A percentile compares a stretch with the other conserved stretches of the same genome.
phyloP scores from a whole-genome alignment of 176 grass and related monocot species.

The Puya raimondii region DNA sequence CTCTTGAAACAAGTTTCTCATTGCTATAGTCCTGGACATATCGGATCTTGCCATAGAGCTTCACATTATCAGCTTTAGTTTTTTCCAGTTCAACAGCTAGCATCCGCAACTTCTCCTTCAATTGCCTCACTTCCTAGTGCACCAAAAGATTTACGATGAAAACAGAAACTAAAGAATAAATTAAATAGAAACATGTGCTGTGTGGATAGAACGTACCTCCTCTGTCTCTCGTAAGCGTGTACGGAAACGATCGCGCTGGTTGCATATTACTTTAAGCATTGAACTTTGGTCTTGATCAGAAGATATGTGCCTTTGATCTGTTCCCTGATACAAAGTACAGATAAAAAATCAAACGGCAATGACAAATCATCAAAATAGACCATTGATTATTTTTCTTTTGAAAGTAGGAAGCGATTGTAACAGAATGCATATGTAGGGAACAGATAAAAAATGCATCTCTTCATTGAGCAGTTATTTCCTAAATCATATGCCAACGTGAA shows the following conservation, averaged over 20 bases:
- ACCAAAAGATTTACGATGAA: constrained; percentile 12
- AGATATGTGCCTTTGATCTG: constrained; percentile 58
- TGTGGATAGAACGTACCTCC: constrained; percentile 50
- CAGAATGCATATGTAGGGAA: not conserved
- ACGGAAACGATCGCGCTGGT: constrained; percentile 92
- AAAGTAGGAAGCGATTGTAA: not conserved
- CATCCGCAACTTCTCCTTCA: constrained; percentile 90
- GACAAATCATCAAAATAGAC: not conserved
- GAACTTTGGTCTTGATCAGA: constrained; percentile 97
- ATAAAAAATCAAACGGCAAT: not conserved
- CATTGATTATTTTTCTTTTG: not conserved
- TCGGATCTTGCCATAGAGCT: constrained; percentile 92
- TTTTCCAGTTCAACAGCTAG: constrained; percentile 90
- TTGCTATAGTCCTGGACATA: constrained; percentile 96
- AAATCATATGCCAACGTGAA: not conserved
- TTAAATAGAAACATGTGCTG: not conserved
- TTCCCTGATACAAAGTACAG: constrained; percentile 49
- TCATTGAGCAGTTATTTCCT: not conserved
- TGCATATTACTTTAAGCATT: constrained; percentile 99
- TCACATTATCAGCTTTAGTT: constrained; percentile 94
- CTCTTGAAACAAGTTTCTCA: constrained; percentile 97
- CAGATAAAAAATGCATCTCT: not conserved
- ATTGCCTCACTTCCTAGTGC: constrained; percentile 76
- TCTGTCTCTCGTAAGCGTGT: constrained; percentile 80
- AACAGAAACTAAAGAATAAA: not conserved